Conservation (phyloP, 176 grass and related monocot species). For the Triticum monococcum region DNA sequence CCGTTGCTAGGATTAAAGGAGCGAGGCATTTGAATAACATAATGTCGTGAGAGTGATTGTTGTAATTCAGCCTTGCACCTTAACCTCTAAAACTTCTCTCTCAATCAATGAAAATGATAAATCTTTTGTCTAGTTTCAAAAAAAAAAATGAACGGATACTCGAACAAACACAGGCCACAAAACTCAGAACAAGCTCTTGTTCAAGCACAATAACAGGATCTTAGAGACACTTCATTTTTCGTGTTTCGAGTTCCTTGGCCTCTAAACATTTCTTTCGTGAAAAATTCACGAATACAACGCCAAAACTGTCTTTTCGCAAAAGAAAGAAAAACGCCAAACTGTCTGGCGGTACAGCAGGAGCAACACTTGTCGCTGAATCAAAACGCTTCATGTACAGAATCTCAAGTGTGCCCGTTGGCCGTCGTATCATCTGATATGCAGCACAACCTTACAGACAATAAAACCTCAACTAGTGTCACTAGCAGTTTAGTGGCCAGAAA, state of each 20-base stretch:
- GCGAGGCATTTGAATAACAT: too few species aligned
- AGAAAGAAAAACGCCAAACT: background rate
- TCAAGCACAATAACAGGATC: too few species aligned
- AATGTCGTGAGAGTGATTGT: too few species aligned
- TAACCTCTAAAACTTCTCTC: too few species aligned
- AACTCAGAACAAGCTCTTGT: too few species aligned
- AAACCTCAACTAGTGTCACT: background rate
- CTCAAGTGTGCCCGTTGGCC: background rate
- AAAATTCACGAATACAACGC: background rate
- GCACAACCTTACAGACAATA: background rate
- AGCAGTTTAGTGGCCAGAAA: background rate
- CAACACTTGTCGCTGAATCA: background rate
- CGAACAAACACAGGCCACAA: background rate
- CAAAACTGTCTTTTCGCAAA: slow-evolving; percentile 1
- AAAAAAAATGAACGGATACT: background rate
- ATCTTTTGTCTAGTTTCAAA: too few species aligned
- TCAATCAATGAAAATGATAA: too few species aligned
- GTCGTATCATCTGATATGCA: background rate
- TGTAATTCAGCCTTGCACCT: too few species aligned
- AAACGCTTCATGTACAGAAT: background rate
- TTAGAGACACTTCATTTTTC: too few species aligned
- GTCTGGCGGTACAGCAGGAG: background rate
- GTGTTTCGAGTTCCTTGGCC: too few species aligned
- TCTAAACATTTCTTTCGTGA: background rate
- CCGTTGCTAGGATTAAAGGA: too few species aligned